Conservation (phyloP, 768 basidiomycete genomes). For the Asterophora lycoperdoides region DNA sequence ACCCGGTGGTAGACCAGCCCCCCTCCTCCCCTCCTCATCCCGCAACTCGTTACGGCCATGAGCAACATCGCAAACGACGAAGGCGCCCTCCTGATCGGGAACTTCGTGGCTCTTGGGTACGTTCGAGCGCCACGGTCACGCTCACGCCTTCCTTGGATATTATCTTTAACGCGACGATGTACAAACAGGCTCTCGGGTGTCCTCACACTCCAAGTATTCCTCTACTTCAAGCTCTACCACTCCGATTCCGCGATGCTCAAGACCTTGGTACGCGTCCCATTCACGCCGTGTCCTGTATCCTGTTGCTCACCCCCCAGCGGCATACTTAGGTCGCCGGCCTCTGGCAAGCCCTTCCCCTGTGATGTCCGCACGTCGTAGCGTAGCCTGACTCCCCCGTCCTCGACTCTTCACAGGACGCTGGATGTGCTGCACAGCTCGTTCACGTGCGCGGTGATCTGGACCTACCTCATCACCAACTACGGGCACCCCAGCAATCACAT, state of each 20-base stretch:
- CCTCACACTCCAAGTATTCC: constrained; percentile 28
- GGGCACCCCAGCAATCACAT: constrained; percentile 17
- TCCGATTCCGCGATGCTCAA: constrained; percentile 24
- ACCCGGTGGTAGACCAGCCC: too few relatives aligned
- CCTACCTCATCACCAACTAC: constrained; percentile 21
- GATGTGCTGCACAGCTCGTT: constrained; percentile 23
- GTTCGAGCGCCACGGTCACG: too few relatives aligned
- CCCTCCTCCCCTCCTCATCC: too few relatives aligned
- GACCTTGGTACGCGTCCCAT: constrained; percentile 24
- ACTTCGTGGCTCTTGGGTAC: constrained; percentile 32
- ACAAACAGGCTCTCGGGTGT: constrained; percentile 28
- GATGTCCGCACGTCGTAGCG: neutral
- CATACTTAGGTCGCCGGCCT: constrained; percentile 26
- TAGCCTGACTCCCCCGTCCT: too few relatives aligned
- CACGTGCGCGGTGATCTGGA: constrained; percentile 24
- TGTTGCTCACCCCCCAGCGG: too few relatives aligned
- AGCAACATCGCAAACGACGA: constrained; percentile 30
- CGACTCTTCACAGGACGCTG: constrained; percentile 17
- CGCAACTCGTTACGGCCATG: too few relatives aligned
- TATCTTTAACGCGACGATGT: neutral
- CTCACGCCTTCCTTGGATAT: too few relatives aligned
- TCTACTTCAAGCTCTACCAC: constrained; percentile 33
- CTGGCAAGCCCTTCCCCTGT: constrained; percentile 22
- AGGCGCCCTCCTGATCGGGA: constrained; percentile 37
- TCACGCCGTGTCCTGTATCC: neutral